Evolutionary conservation across 1,284 basidiomycete species (phyloP).

Genomic region (Chalciporus sp.): DNA sequence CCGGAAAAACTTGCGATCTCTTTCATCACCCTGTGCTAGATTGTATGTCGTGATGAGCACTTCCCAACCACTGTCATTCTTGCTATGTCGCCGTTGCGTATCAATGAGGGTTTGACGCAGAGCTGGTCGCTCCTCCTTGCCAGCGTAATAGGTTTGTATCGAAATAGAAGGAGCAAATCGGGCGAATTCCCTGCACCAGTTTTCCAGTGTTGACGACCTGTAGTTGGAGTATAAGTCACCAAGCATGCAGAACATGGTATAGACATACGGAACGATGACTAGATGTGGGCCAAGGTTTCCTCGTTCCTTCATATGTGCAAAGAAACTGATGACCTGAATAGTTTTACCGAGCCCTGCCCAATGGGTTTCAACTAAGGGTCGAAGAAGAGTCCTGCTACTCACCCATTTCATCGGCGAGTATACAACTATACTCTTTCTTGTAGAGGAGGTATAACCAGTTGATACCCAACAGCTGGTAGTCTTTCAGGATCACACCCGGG

Average conservation of each 20-base stretch:
- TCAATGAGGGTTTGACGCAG: slow-evolving; percentile 77
- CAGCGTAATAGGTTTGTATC: slow-evolving; percentile 94
- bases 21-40: slow-evolving; percentile 84
- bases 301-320: slow-evolving; percentile 84
- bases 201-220: slow-evolving; percentile 95
- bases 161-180: slow-evolving; percentile 86
- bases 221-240: slow-evolving; percentile 16
- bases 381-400: slow-evolving; percentile 13
- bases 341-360: slow-evolving; percentile 91
- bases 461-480: slow-evolving; percentile 96
- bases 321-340: slow-evolving; percentile 96
- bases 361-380: background rate
- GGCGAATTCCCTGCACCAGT: slow-evolving; percentile 97
- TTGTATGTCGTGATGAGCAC: slow-evolving; percentile 98
- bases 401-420: slow-evolving; percentile 99
- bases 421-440: slow-evolving; percentile 83
- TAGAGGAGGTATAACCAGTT: slow-evolving; percentile 96
- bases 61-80: slow-evolving; percentile 72
- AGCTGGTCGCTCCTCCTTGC: slow-evolving; percentile 83
- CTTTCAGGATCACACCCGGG: slow-evolving; percentile 81
- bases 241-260: slow-evolving; percentile 38
- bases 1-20: slow-evolving; percentile 91
- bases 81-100: slow-evolving; percentile 46
- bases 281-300: slow-evolving; percentile 86
- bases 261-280: slow-evolving; percentile 88